A percentile compares a stretch with the other conserved stretches of the same genome.
phyloP scores from a whole-genome alignment of 1,139 yeast species.

The Saccharomyces hybrid region DNA sequence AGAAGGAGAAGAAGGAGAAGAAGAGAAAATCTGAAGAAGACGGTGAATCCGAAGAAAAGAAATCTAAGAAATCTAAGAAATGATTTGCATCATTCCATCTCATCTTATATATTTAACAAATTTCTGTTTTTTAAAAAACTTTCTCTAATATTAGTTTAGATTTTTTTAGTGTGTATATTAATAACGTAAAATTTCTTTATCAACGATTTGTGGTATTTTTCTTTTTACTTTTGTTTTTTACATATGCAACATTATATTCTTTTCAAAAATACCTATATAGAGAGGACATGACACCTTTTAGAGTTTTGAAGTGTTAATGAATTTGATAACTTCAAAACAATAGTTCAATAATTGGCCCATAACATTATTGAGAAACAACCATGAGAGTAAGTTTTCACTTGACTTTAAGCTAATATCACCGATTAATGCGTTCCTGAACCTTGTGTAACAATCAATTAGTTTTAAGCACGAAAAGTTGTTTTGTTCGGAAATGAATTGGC shows the following conservation, averaged over 20 bases:
- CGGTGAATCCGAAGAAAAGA: slow-evolving; percentile 46
- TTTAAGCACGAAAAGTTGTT: slow-evolving; percentile 1
- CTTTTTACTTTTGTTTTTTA: neutral
- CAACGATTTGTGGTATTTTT: neutral
- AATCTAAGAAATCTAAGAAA: slow-evolving; percentile 50
- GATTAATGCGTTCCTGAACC: neutral
- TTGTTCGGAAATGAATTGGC: neutral
- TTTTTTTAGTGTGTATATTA: neutral
- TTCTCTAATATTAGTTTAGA: neutral
- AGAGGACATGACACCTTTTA: neutral
- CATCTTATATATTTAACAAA: neutral
- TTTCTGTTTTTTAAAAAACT: neutral
- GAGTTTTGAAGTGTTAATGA: neutral
- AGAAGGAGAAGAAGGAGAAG: slow-evolving; percentile 54
- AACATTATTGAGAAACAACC: slow-evolving; percentile 3
- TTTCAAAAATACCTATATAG: neutral
- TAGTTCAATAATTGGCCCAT: slow-evolving; percentile 2
- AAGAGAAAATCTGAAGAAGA: slow-evolving; percentile 61
- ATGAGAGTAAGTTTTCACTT: neutral
- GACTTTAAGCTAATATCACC: slow-evolving; percentile 2
- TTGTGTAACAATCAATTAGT: neutral
- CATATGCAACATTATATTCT: neutral
- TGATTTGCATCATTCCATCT: slow-evolving; percentile 11
- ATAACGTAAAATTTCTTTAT: slow-evolving; percentile 1
- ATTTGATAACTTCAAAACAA: slow-evolving; percentile 4